These are phyloP conservation scores for Didymella sp. DNA, from an alignment of 2,329 filamentous ascomycete genomes.

Conservation along the genomic window DNA sequence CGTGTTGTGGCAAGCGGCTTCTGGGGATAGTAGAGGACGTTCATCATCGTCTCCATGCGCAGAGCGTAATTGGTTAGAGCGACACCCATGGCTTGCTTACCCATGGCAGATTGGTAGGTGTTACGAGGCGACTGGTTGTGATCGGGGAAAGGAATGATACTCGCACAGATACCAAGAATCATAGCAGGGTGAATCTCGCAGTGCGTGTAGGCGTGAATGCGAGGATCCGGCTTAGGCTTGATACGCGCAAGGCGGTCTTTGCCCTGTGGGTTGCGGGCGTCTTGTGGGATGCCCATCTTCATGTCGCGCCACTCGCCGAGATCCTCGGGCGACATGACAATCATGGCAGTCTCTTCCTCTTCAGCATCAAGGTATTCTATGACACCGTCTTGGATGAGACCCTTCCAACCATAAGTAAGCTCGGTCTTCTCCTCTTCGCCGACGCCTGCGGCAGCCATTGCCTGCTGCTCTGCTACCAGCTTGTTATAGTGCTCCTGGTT, in stretches of 20 bases:
- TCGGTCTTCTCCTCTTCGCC: slow-evolving; percentile 64
- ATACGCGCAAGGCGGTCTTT: slow-evolving; percentile 83
- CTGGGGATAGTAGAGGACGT: slow-evolving; percentile 98
- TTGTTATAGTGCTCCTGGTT: slow-evolving; percentile 79
- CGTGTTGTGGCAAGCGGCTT: slow-evolving; percentile 95
- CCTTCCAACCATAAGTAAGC: slow-evolving; percentile 83
- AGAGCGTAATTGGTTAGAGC: slow-evolving; percentile 96
- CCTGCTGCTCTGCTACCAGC: slow-evolving; percentile 75
- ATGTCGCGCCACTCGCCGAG: slow-evolving; percentile 67
- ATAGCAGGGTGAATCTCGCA: slow-evolving; percentile 99
- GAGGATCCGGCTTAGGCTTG: slow-evolving; percentile 85
- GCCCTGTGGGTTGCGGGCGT: slow-evolving; percentile 61
- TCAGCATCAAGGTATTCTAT: slow-evolving; percentile 98
- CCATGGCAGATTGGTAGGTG: slow-evolving; percentile 99
- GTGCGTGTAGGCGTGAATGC: slow-evolving; percentile 92
- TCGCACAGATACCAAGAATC: slow-evolving; percentile 97
- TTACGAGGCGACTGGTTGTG: slow-evolving; percentile 99
- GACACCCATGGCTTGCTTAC: slow-evolving; percentile 99
- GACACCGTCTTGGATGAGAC: slow-evolving; percentile 80
- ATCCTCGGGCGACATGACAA: slow-evolving; percentile 97
- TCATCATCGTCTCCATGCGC: slow-evolving; percentile 99
- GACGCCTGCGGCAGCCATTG: slow-evolving; percentile 62
- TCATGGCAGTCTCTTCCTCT: slow-evolving; percentile 98
- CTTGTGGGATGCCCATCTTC: slow-evolving; percentile 52
- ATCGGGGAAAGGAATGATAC: slow-evolving; percentile 99